Percentiles rank a stretch among this genome's conserved stretches.
Conservation (phyloP, 2,329 filamentous ascomycete species). For the Hymenotorrendiella dingleyae region DNA sequence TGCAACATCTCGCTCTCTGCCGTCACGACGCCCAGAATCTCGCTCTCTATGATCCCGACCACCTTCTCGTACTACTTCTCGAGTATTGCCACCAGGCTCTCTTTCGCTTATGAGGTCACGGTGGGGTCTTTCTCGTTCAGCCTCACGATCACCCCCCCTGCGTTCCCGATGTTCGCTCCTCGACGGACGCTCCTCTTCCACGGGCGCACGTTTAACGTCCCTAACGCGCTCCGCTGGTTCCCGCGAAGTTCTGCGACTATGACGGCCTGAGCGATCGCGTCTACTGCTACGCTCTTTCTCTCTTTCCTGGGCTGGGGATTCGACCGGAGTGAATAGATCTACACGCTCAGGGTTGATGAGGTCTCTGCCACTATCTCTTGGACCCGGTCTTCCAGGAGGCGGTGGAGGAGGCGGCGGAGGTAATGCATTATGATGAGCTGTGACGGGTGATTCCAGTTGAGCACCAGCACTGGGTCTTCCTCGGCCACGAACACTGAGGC, state of each 20-base stretch:
- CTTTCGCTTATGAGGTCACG: constrained; percentile 7
- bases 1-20: constrained; percentile 16
- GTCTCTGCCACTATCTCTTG: constrained; percentile 20
- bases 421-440: constrained; percentile 49
- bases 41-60: constrained; percentile 16
- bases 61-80: constrained; percentile 8
- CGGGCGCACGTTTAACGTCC: constrained; percentile 23
- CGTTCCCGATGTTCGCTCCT: constrained; percentile 27
- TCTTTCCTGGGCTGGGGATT: constrained; percentile 12
- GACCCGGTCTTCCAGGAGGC: constrained; percentile 22
- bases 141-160: constrained; percentile 18
- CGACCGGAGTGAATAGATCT: constrained; percentile 26
- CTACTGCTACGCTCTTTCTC: constrained; percentile 27
- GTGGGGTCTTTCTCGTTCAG: constrained; percentile 17
- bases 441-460: constrained; percentile 47
- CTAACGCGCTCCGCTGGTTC: constrained; percentile 26
- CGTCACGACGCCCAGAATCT: constrained; percentile 20
- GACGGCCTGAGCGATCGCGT: constrained; percentile 27
- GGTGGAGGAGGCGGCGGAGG: constrained; percentile 48
- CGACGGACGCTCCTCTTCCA: constrained; percentile 23
- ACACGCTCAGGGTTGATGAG: constrained; percentile 24
- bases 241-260: constrained; percentile 27
- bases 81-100: constrained; percentile 2
- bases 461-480: constrained; percentile 32
- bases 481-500: constrained; percentile 26